Base-by-base conservation (phyloP, 805 yeast genomes). In the Saturnispora serradocipensis region DNA sequence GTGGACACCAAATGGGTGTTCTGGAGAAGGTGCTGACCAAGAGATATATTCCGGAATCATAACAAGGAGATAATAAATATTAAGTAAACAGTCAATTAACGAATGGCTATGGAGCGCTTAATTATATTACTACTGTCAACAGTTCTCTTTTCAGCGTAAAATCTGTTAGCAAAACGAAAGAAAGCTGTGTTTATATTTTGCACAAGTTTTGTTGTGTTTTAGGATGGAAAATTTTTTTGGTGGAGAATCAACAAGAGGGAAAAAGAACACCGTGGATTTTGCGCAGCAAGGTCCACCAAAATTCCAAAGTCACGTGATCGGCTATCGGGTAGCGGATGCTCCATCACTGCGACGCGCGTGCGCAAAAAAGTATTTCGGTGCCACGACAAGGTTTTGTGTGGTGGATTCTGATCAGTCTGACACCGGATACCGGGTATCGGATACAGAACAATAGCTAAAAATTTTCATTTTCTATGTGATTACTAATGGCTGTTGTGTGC, bases 1-100 rank as follows among this genome's bases (percentile, higher is more conserved):
- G 58, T 80, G 72, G 49, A 85, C 46, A 11, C 82, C 82, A 56
- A 78, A 78, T 4, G 84, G 82, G 27, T 58, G 56, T 2, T 58
- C 49, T 5, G 65, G 53, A 10, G 64, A 50, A 18, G 69, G 69
- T 28, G 54, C 36, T n/a, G 61, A 54, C 56, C 61, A 64, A 45
- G 56, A 48, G 43, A 66, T 55, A 52, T 56, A 63, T 6, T 57
- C 47, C 20, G 67, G 67, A 16, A 59, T 27, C 16, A 43, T 28
- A n/a, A 46, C 15, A 30, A 10, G 34, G 15, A 30, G 34, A 11
- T 10, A 10, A 30, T 10, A 10, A 30, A 30, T 30, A 30, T 13
- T 9, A 30, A 30, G 34, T 30, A 30, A 30, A 30, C 34, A 30
- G 11, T 11, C 34, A 30, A 30, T 30, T 30, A 30, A 30, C 10